These are phyloP conservation scores for Sambucus nigra DNA, from an alignment of 129 eudicot species.

Conservation along the genomic window DNA sequence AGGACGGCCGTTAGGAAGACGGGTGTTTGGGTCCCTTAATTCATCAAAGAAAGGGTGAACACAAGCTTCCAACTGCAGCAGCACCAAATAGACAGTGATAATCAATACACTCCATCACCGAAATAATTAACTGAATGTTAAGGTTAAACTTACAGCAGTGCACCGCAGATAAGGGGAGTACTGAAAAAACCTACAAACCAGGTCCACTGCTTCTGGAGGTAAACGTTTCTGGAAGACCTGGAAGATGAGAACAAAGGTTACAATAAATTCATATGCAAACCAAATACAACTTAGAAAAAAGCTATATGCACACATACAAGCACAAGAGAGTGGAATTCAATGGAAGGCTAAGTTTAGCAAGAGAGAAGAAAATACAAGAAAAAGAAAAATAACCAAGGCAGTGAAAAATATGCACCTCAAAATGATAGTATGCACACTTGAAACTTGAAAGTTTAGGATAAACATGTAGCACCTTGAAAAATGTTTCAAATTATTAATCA, in stretches of 20 bases:
- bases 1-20: constrained; percentile 79
- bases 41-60: constrained; percentile 98
- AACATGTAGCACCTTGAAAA: no score
- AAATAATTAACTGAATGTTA: background rate
- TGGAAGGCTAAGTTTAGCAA: no score
- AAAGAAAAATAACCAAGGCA: no score
- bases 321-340: no score
- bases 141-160: constrained; percentile 80
- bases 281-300: no score
- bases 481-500: no score
- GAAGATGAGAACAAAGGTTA: constrained; percentile 10
- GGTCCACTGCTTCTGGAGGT: constrained; percentile 99
- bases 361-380: no score
- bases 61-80: constrained; percentile 88
- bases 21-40: constrained; percentile 75
- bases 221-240: constrained; percentile 96
- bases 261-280: background rate
- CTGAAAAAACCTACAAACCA: constrained; percentile 91
- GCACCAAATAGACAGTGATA: background rate
- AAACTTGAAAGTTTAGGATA: no score
- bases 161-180: constrained; percentile 94
- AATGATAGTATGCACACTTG: no score
- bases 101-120: background rate
- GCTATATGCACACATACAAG: no score
- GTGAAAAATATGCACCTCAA: no score